Percentiles rank a stretch among this genome's conserved stretches.
phyloP scores from a whole-genome alignment of 495 filamentous ascomycete species.

The Neurospora africana region DNA sequence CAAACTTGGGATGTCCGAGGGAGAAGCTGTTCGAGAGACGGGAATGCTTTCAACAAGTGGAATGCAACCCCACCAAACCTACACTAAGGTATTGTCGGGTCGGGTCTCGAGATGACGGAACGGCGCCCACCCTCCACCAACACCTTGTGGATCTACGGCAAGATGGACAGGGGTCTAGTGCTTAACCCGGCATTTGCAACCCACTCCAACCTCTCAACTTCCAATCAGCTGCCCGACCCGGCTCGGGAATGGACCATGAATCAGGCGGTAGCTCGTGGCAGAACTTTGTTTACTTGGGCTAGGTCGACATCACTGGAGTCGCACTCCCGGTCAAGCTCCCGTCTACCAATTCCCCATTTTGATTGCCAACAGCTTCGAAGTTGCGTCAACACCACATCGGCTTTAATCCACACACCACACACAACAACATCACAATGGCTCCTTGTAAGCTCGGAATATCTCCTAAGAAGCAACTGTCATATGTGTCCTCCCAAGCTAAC shows the following conservation, averaged over 20 bases:
- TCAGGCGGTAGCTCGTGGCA: not conserved
- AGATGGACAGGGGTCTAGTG: not conserved
- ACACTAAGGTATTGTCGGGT: too few species aligned
- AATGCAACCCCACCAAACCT: not conserved
- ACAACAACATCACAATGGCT: constrained; percentile 19
- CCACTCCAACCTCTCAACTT: not conserved
- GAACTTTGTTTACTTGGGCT: not conserved
- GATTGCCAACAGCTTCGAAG: not conserved
- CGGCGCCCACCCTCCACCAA: not conserved
- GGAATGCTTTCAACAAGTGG: not conserved
- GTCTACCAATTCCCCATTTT: not conserved
- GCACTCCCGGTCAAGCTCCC: not conserved
- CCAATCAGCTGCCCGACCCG: not conserved
- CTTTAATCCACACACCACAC: not conserved
- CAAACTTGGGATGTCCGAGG: not conserved
- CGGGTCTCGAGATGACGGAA: not conserved
- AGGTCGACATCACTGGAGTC: not conserved
- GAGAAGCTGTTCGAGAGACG: not conserved
- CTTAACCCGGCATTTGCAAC: not conserved
- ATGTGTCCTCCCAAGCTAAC: not conserved
- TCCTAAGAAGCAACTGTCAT: not conserved
- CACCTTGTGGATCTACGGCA: not conserved
- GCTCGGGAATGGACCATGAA: not conserved
- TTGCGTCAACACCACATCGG: not conserved
- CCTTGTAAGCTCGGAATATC: constrained; percentile 19